Percentiles rank a stretch among this genome's conserved stretches.
These are phyloP conservation scores for Lycium barbarum DNA, from an alignment of 257 asterid species.

Conservation along the genomic window DNA sequence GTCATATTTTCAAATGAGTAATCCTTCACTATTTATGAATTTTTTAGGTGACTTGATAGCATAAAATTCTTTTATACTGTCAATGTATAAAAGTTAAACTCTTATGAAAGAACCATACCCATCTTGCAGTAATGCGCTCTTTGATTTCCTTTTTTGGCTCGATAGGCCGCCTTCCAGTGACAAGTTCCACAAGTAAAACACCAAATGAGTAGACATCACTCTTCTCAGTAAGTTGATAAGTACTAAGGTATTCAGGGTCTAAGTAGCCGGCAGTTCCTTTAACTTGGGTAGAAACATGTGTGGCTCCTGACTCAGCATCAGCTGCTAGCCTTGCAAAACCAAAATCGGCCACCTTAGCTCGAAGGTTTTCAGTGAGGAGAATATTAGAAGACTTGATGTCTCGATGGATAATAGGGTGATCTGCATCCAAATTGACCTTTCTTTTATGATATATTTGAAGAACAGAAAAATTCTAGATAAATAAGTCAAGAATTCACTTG, in stretches of 20 bases:
- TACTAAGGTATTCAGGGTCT: constrained; percentile 91
- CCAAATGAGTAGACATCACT: constrained; percentile 98
- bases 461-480: neutral
- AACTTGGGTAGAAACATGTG: constrained; percentile 95
- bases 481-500: neutral
- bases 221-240: constrained; percentile 94
- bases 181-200: constrained; percentile 77
- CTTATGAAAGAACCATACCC: constrained; percentile 60
- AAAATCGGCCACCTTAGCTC: constrained; percentile 98
- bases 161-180: constrained; percentile 90
- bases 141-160: constrained; percentile 74
- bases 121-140: constrained; percentile 86
- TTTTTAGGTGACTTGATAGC: neutral
- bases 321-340: constrained; percentile 89
- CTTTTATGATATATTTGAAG: neutral
- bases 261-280: constrained; percentile 98
- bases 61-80: neutral
- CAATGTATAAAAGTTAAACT: neutral
- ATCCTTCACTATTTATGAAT: neutral
- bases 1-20: neutral
- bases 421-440: constrained; percentile 52
- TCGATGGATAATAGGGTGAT: constrained; percentile 94
- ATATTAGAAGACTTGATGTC: constrained; percentile 98
- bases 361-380: constrained; percentile 79
- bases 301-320: constrained; percentile 77